Evolutionary conservation across 2,329 filamentous ascomycete genomes (phyloP).

Genomic region (Shiraia sp.): DNA sequence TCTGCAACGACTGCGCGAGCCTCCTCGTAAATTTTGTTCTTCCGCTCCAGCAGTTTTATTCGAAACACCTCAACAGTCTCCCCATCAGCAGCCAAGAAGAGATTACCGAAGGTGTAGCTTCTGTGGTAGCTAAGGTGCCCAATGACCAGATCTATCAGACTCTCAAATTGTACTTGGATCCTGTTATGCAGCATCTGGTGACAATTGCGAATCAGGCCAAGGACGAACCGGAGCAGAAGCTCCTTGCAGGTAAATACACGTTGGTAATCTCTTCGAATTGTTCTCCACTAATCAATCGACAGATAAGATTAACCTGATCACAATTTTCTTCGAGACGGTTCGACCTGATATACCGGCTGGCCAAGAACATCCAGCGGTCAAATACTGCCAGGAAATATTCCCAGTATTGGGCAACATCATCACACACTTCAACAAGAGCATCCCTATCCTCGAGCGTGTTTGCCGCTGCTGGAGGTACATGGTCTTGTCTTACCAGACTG

Average conservation of each 20-base stretch:
- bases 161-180: conserved; percentile 91
- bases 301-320: conserved; percentile 91
- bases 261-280: not conserved
- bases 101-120: conserved; percentile 92
- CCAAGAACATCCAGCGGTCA: conserved; percentile 85
- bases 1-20: conserved; percentile 92
- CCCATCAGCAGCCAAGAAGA: conserved; percentile 90
- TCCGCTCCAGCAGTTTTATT: conserved; percentile 90
- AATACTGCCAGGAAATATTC: conserved; percentile 95
- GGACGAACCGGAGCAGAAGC: conserved; percentile 80
- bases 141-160: conserved; percentile 77
- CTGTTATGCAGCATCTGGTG: conserved; percentile 84
- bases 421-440: conserved; percentile 82
- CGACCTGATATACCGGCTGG: conserved; percentile 71
- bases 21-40: conserved; percentile 80
- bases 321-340: conserved; percentile 80
- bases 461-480: conserved; percentile 97
- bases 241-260: conserved; percentile 70
- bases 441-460: conserved; percentile 88
- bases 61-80: conserved; percentile 83
- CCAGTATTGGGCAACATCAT: conserved; percentile 83
- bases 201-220: conserved; percentile 81
- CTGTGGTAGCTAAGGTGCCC: conserved; percentile 86
- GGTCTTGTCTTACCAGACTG: conserved; percentile 91
- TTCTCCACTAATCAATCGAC: conserved; percentile 11